Conservation (phyloP, 805 yeast genomes). For the Scheffersomyces stipitis region DNA sequence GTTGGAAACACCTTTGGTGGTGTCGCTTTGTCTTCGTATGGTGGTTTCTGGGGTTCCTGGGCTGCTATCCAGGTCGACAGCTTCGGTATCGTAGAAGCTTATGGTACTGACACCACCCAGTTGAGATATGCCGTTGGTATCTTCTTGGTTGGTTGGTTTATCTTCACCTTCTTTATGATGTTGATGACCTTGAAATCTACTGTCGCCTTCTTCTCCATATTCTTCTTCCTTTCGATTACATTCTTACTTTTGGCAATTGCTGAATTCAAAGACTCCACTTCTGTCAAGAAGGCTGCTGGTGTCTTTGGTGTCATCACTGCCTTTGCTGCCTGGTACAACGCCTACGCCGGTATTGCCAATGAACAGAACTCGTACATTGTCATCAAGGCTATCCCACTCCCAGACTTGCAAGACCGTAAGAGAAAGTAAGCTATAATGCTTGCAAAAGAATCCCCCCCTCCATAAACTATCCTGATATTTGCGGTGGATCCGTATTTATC, state of each 20-base stretch:
- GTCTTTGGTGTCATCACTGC: slow-evolving; percentile 44
- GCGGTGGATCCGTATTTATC: too few species aligned
- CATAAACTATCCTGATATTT: too few species aligned
- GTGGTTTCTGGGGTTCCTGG: slow-evolving; percentile 78
- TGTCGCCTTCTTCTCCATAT: slow-evolving; percentile 40
- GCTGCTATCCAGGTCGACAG: slow-evolving; percentile 53
- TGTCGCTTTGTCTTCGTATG: slow-evolving; percentile 57
- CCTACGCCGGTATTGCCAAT: slow-evolving; percentile 52
- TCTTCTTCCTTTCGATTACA: slow-evolving; percentile 41
- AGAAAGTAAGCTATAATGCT: too few species aligned
- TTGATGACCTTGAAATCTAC: slow-evolving; percentile 43
- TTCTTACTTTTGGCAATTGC: slow-evolving; percentile 41
- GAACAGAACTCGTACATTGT: slow-evolving; percentile 61
- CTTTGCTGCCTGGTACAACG: slow-evolving; percentile 45
- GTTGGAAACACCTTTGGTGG: slow-evolving; percentile 77
- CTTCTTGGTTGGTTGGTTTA: slow-evolving; percentile 43
- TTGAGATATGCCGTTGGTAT: slow-evolving; percentile 38
- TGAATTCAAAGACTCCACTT: slow-evolving; percentile 27
- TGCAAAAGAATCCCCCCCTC: too few species aligned
- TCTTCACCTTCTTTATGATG: slow-evolving; percentile 43
- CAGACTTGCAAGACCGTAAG: slow-evolving; percentile 24
- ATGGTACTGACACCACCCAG: slow-evolving; percentile 23
- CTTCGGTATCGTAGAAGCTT: slow-evolving; percentile 39
- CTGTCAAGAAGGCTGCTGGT: slow-evolving; percentile 42
- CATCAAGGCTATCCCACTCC: slow-evolving; percentile 52